Evolutionary conservation across 805 yeast species (phyloP), one percentile per base, ranked within the genome.

Genomic region (Candida wancherniae): DNA sequence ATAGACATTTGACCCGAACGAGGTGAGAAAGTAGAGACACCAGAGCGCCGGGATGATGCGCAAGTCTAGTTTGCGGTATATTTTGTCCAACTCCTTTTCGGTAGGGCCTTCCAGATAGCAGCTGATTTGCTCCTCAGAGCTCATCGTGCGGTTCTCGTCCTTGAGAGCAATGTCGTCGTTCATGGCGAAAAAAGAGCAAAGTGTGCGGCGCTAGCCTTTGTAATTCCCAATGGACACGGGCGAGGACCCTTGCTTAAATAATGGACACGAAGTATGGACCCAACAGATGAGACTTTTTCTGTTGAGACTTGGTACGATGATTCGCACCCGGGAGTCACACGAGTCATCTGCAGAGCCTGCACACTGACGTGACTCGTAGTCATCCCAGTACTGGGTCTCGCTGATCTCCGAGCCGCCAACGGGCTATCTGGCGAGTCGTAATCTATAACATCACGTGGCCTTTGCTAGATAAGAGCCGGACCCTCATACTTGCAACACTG

Each of bases 1-100:
- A 47, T 81, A 85, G 11, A 84, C 83, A 18, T 76, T 75, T 4
- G 77, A 67, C 1, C 92, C 94, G 52, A 81, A 84, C 1, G 94
- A 83, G 1, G 87, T 75, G 31, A 85, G 59, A 48, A 84, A 84
- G 53, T 84, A 84, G 28, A 84, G 58, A 26, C 75, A 62, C 94
- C 94, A 84, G 34, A 84, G 61, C 0, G 90, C 87, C 3, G 94
- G 94, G 36, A 84, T 80, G 47, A 84, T 82, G 31, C 94, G 66
- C 26, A 52, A 50, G 50, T 84, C 94, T 15, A 84, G 61, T 46
- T 72, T 75, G 29, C 81, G 53, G 53, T 84, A 79, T 20, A 77
- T 62, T 23, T 55, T 58, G 45, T 78, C 77, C 24, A 79, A 57
- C 29, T 64, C 40, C 23, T 42, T 39, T 16, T 28, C 29, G 20